Conservation (phyloP, 345 rosid species). For the Draba incana region DNA sequence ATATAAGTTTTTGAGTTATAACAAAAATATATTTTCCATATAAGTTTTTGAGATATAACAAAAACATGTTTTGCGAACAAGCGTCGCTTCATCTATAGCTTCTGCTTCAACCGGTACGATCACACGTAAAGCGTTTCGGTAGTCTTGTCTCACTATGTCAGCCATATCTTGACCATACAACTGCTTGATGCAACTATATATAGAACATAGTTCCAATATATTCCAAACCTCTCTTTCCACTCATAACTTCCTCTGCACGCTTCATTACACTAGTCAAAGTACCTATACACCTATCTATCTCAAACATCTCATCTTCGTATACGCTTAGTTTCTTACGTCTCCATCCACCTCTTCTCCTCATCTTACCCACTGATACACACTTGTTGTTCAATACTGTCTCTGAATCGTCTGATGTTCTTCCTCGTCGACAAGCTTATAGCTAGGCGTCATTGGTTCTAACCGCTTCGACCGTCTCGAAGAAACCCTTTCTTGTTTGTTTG, state of each 20-base stretch:
- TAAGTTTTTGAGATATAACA: no score
- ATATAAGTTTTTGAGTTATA: no score
- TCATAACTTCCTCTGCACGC: background rate
- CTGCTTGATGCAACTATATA: background rate
- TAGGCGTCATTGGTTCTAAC: background rate
- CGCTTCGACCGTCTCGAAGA: background rate
- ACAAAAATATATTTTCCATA: no score
- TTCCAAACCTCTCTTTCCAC: background rate
- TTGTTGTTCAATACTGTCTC: conserved; percentile 13
- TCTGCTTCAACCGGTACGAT: conserved; percentile 13
- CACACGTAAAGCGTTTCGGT: conserved; percentile 5
- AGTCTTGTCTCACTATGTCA: conserved; percentile 9
- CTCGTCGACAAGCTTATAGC: background rate
- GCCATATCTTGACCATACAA: background rate
- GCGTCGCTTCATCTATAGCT: background rate
- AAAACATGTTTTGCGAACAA: background rate
- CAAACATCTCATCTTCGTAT: conserved; percentile 2
- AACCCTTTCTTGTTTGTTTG: background rate
- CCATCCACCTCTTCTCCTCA: background rate
- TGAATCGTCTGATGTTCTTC: background rate
- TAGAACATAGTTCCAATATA: conserved; percentile 6
- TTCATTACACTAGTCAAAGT: background rate
- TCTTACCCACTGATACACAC: background rate
- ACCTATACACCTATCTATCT: background rate
- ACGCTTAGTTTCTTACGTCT: background rate